phyloP scores from a whole-genome alignment of 441 rosid genomes.

The Pelargonium citronellum region DNA sequence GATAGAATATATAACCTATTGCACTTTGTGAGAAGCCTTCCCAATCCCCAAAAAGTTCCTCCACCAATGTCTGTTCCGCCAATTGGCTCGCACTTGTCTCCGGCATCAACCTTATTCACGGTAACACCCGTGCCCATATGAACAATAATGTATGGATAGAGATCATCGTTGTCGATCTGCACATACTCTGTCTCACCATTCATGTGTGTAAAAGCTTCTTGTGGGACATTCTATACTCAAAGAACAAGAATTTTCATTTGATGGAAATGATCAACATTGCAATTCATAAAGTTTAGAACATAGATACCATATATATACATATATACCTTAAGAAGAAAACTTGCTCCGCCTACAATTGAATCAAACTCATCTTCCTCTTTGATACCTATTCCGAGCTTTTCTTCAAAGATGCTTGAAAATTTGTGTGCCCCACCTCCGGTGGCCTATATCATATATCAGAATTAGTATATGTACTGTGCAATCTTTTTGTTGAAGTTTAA shows the following conservation, averaged over 20 bases:
- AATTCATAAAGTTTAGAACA: no score
- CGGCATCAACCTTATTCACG: slow-evolving; percentile 92
- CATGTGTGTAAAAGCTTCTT: slow-evolving; percentile 94
- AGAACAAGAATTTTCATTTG: no score
- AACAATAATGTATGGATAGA: slow-evolving; percentile 95
- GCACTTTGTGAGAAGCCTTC: slow-evolving; percentile 92
- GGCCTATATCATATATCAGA: slow-evolving; percentile 43
- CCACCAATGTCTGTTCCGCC: slow-evolving; percentile 99
- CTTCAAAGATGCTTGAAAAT: slow-evolving; percentile 83
- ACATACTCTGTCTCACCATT: slow-evolving; percentile 91
- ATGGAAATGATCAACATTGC: no score
- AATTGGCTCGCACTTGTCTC: slow-evolving; percentile 89
- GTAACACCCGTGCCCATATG: slow-evolving; percentile 98
- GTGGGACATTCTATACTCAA: slow-evolving; percentile 80
- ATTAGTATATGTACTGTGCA: slow-evolving; percentile 7
- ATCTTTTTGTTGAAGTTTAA: slow-evolving; percentile 14
- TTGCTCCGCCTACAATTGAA: slow-evolving; percentile 94
- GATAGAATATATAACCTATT: slow-evolving; percentile 46
- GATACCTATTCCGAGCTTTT: slow-evolving; percentile 80
- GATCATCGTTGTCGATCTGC: slow-evolving; percentile 73
- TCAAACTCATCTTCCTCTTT: slow-evolving; percentile 99
- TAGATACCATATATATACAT: no score
- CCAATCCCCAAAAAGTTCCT: slow-evolving; percentile 97
- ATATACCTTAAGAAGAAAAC: slow-evolving; percentile 97
- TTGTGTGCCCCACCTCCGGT: slow-evolving; percentile 98